Conservation (phyloP, 768 basidiomycete species). For the Auricularia auricula-judae region DNA sequence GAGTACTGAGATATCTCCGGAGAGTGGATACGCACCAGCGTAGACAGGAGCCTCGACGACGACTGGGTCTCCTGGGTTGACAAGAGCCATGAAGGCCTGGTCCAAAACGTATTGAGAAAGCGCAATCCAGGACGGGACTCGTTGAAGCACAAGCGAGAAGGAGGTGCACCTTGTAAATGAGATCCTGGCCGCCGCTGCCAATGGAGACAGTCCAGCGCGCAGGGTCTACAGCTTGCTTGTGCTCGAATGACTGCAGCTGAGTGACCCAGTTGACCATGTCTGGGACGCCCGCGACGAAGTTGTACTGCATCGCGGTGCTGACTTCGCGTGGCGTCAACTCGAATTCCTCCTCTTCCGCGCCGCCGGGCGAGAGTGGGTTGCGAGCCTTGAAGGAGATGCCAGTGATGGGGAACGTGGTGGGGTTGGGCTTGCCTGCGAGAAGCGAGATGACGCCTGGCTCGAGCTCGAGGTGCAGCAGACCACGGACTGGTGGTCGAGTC, state of each 20-base stretch:
- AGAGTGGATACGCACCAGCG: not conserved
- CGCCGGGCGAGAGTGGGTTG: constrained; percentile 30
- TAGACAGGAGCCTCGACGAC: constrained; percentile 79
- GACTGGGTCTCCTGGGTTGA: constrained; percentile 71
- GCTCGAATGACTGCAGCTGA: constrained; percentile 58
- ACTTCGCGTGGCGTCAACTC: constrained; percentile 50
- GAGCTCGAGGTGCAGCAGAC: constrained; percentile 69
- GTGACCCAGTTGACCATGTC: constrained; percentile 58
- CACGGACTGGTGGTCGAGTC: constrained; percentile 28
- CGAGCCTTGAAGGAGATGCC: constrained; percentile 54
- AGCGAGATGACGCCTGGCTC: constrained; percentile 69
- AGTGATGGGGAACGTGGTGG: constrained; percentile 83
- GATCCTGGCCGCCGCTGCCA: constrained; percentile 80
- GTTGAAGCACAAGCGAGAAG: not conserved
- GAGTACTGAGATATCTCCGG: not conserved
- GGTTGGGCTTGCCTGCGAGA: constrained; percentile 87
- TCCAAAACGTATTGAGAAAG: not conserved
- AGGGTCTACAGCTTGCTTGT: constrained; percentile 41
- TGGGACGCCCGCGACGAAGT: constrained; percentile 56
- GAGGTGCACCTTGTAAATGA: constrained; percentile 65
- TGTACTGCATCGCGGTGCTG: constrained; percentile 63
- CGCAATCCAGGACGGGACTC: not conserved
- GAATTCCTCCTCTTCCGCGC: constrained; percentile 35
- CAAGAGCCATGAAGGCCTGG: constrained; percentile 58
- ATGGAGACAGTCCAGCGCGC: constrained; percentile 70